These are phyloP conservation scores for Trypanosoma cruzi DNA, from an alignment of 208 protist species.

Conservation along the genomic window DNA sequence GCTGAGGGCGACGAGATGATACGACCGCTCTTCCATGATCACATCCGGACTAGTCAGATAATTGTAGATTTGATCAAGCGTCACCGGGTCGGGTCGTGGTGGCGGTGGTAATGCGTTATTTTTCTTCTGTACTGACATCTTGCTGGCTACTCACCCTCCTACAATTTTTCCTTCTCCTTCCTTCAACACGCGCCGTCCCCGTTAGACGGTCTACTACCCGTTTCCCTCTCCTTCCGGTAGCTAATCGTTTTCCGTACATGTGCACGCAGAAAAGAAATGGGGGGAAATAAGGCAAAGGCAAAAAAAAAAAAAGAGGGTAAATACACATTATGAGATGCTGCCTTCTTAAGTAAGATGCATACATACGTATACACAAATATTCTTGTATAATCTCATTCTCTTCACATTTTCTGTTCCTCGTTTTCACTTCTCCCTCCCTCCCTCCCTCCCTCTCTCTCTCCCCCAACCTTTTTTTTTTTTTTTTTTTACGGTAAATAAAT, in stretches of 20 bases:
- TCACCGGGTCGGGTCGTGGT: conserved; percentile 80
- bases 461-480: neutral
- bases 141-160: too few relatives aligned
- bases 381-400: too few relatives aligned
- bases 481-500: too few relatives aligned
- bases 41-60: conserved; percentile 44
- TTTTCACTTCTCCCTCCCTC: too few relatives aligned
- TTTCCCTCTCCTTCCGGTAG: neutral
- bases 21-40: conserved; percentile 54
- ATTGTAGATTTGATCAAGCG: conserved; percentile 80
- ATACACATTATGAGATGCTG: too few relatives aligned
- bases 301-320: conserved; percentile 4
- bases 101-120: conserved; percentile 34
- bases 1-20: conserved; percentile 80
- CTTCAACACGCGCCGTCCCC: too few relatives aligned
- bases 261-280: conserved; percentile 1
- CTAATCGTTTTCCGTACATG: neutral
- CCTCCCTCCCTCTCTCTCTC: neutral
- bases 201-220: neutral
- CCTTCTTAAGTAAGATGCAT: too few relatives aligned
- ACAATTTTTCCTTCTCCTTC: too few relatives aligned
- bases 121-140: neutral
- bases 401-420: too few relatives aligned
- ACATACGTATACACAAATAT: too few relatives aligned
- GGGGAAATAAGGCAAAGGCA: conserved; percentile 2